These are phyloP conservation scores for Eucalyptus cloeziana DNA, from an alignment of 345 rosid species.

Conservation along the genomic window DNA sequence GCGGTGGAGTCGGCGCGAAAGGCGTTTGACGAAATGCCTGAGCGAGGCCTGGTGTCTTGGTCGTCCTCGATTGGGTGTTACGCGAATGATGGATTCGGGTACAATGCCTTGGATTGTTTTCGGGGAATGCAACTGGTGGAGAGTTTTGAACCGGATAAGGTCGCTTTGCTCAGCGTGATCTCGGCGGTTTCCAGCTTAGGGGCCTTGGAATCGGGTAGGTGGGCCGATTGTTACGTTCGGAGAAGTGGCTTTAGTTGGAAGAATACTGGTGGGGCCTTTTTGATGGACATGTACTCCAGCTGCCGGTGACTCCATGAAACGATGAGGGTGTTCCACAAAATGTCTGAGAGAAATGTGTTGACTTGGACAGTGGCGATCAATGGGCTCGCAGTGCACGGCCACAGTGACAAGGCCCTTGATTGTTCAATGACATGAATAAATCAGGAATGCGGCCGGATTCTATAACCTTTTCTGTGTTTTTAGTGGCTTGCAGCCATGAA, in stretches of 20 bases:
- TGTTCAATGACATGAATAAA: conserved; percentile 21
- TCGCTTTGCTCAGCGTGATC: conserved; percentile 21
- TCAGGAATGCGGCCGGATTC: conserved; percentile 22
- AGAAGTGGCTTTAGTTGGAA: too few relatives aligned
- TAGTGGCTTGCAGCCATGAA: conserved; percentile 31
- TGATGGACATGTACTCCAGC: too few relatives aligned
- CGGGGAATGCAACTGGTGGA: conserved; percentile 18
- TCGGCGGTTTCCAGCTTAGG: conserved; percentile 23
- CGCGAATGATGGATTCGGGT: conserved; percentile 14
- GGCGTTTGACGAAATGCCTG: conserved; percentile 31
- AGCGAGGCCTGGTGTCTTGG: conserved; percentile 20
- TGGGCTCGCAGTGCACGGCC: conserved; percentile 39
- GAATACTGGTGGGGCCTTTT: too few relatives aligned
- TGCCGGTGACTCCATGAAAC: conserved; percentile 4
- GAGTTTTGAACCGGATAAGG: conserved; percentile 16
- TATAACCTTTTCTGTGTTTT: conserved; percentile 19
- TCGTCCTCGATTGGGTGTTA: conserved; percentile 23
- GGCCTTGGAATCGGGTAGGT: conserved; percentile 20
- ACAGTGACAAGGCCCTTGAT: conserved; percentile 8
- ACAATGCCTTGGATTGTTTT: conserved; percentile 23
- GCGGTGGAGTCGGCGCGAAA: conserved; percentile 3
- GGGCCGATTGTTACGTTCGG: too few relatives aligned
- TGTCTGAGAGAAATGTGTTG: conserved; percentile 21
- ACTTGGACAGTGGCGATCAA: conserved; percentile 33
- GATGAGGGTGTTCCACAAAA: conserved; percentile 15